Percentiles rank a stretch among this genome's conserved stretches.
Conservation (phyloP, 208 protist genomes). For the Kentomonas sorsogonicus region DNA sequence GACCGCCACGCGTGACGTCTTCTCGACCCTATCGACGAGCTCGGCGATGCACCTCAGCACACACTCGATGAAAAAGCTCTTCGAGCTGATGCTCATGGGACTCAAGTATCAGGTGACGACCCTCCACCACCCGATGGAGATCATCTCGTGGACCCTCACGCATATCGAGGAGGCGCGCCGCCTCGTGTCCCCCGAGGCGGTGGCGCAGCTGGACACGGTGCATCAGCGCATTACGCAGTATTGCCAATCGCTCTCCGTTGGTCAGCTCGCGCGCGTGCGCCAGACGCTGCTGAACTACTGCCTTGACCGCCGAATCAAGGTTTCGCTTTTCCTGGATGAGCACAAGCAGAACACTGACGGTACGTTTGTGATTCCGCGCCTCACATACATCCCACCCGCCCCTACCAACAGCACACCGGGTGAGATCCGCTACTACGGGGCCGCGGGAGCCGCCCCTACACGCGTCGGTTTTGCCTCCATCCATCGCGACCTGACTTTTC, state of each 20-base stretch:
- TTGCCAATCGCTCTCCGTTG: constrained; percentile 17
- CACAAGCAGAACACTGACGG: constrained; percentile 64
- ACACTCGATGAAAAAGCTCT: constrained; percentile 88
- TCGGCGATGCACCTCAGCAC: constrained; percentile 85
- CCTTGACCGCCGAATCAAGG: constrained; percentile 55
- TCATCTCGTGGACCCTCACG: constrained; percentile 83
- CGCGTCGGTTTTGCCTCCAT: too few species aligned
- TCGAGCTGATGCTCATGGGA: constrained; percentile 91
- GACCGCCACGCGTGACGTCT: constrained; percentile 55
- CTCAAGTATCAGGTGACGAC: constrained; percentile 88
- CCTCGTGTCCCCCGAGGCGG: constrained; percentile 21
- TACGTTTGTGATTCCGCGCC: constrained; percentile 45
- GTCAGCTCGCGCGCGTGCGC: constrained; percentile 53
- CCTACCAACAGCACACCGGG: constrained; percentile 47
- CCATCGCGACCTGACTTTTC: constrained; percentile 47
- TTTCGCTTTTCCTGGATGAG: constrained; percentile 82
- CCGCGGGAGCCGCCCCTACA: neutral
- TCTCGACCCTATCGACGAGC: constrained; percentile 70
- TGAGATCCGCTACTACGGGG: constrained; percentile 28
- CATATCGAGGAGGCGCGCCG: constrained; percentile 65
- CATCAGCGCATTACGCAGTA: constrained; percentile 25
- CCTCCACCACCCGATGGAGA: constrained; percentile 70
- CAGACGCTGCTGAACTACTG: constrained; percentile 73
- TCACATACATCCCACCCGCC: constrained; percentile 36
- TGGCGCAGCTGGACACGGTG: constrained; percentile 17